Evolutionary conservation across 768 basidiomycete genomes (phyloP), one percentile per base, ranked within the genome.

Genomic region (Phanerodontia chrysosporium): DNA sequence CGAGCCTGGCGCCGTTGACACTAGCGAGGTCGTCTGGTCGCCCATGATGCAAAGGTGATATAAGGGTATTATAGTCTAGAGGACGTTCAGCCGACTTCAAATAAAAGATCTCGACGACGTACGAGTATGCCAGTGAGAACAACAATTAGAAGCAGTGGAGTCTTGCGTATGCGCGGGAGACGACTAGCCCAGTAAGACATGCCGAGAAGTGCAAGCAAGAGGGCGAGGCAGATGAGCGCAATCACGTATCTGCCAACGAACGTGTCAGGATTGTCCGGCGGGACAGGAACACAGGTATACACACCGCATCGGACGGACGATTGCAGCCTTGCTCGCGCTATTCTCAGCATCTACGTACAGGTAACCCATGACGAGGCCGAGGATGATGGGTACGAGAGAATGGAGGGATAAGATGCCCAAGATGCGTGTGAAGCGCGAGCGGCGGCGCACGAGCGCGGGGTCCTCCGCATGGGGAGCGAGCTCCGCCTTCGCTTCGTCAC

Each of bases 321-420:
- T 24, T 7, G 35, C 28, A 9, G 51, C 59, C 28, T 54, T 49
- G 39, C 29, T 46, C 22, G 45, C 21, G 25, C 42, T 49, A 18
- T 55, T 61, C 45, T 57, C 56, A 3, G 55, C 60, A 10, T 52
- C 49, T 16, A 29, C 25, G 35, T 61, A 61, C 39, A 25, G 32
- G 14, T 52, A 24, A 3, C 60, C 56, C 18, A 36, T 21, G 24
- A 61, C 51, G 39, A 45, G 30, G 30, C 60, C 60, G 12, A 53
- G 8, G 21, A 58, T 28, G 29, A 61, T n/a, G 5, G 60, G 56
- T 13, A 49, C 16, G 21, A 46, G 49, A 12, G 39, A 35, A n/a
- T n/a, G 22, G 6, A 57, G 49, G 14, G 16, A 16, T 2, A 53
- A 10, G 10, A 21, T 36, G 28, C 22, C 44, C 30, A 39, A 59